A percentile compares a stretch with the other conserved stretches of the same genome.
Conservation (phyloP, 257 asterid species). For the Paulownia fortunei region DNA sequence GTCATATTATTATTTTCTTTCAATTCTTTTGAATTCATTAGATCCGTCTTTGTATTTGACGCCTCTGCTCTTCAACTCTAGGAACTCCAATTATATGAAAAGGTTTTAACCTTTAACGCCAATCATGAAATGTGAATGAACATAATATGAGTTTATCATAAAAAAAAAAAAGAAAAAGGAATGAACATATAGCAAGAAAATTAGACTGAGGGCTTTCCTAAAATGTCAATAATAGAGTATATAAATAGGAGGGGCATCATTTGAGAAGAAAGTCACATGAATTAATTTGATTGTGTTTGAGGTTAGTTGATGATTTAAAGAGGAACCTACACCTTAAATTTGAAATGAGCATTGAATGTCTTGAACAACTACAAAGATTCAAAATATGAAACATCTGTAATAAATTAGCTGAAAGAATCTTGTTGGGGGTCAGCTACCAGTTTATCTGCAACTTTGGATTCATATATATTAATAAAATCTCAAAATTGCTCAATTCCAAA, state of each 20-base stretch:
- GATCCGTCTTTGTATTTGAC: no score
- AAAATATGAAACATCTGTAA: conserved; percentile 30
- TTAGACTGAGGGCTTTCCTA: neutral
- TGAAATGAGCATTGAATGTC: conserved; percentile 34
- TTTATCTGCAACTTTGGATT: neutral
- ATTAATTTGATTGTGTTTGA: neutral
- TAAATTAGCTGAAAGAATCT: conserved; percentile 26
- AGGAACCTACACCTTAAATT: conserved; percentile 3
- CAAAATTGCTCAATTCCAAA: neutral
- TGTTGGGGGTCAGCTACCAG: neutral
- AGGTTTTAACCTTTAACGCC: neutral
- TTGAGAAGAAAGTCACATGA: neutral
- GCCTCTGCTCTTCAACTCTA: no score
- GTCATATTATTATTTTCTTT: neutral
- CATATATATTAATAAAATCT: neutral
- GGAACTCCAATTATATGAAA: neutral
- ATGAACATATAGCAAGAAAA: neutral
- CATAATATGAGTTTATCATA: no score
- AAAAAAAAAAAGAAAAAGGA: no score
- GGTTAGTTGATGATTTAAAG: neutral
- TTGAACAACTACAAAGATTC: conserved; percentile 37
- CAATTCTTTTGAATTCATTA: no score
- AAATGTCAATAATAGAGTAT: neutral
- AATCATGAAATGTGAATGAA: no score
- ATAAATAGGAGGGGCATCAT: neutral